These are phyloP conservation scores for Dioszegia hungarica DNA, from an alignment of 768 basidiomycete genomes.

Conservation along the genomic window DNA sequence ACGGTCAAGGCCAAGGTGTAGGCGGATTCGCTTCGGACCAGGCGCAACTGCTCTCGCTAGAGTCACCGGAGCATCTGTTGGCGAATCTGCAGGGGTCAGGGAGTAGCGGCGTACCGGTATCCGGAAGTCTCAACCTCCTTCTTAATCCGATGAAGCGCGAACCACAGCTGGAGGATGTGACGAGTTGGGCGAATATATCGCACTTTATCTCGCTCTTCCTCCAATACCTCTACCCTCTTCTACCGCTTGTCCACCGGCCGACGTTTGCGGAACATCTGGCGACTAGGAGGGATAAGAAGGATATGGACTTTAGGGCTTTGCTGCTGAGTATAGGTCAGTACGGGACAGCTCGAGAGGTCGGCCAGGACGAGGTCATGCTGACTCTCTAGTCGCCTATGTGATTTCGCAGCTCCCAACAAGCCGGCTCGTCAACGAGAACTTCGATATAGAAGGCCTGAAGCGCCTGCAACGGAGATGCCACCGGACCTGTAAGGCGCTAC, in stretches of 20 bases:
- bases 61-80: constrained; percentile 24
- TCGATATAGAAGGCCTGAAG: constrained; percentile 40
- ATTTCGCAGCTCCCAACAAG: constrained; percentile 41
- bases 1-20: neutral
- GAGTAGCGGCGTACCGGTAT: neutral
- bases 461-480: constrained; percentile 38
- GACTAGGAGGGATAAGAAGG: constrained; percentile 33
- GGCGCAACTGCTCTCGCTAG: constrained; percentile 33
- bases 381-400: constrained; percentile 43
- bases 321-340: constrained; percentile 39
- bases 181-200: constrained; percentile 35
- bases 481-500: constrained; percentile 31
- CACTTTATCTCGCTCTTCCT: constrained; percentile 40
- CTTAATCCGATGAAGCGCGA: constrained; percentile 11
- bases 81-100: neutral
- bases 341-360: neutral
- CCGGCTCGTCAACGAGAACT: constrained; percentile 36
- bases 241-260: constrained; percentile 39
- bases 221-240: constrained; percentile 36
- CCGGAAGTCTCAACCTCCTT: neutral
- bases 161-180: constrained; percentile 37
- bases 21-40: constrained; percentile 26
- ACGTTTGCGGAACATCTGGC: constrained; percentile 41
- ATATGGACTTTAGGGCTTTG: constrained; percentile 38
- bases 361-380: too few relatives aligned